Conservation (phyloP, 2,329 filamentous ascomycete species). For the Aspergillus sp. region DNA sequence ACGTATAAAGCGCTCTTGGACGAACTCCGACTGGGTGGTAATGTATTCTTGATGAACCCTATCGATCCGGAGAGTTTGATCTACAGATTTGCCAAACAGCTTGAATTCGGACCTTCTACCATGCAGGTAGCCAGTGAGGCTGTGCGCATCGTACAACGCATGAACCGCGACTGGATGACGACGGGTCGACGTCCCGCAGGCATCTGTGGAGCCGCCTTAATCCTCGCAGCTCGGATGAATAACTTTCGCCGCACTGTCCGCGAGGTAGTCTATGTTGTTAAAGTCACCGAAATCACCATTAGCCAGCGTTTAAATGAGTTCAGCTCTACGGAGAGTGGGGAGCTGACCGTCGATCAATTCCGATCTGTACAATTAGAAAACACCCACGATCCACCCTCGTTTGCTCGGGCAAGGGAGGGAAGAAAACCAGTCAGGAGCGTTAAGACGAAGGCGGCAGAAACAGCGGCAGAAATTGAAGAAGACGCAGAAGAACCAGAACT, state of each 20-base stretch:
- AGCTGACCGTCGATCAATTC: constrained; percentile 85
- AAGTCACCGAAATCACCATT: constrained; percentile 91
- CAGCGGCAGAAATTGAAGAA: constrained; percentile 46
- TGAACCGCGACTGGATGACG: constrained; percentile 97
- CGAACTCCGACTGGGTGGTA: constrained; percentile 50
- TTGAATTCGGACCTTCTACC: constrained; percentile 83
- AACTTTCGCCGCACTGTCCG: constrained; percentile 91
- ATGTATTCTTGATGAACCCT: constrained; percentile 69
- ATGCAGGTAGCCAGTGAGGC: constrained; percentile 86
- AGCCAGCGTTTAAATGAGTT: constrained; percentile 91
- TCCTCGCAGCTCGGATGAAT: constrained; percentile 96
- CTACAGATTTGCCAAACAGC: constrained; percentile 82
- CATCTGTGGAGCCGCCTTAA: constrained; percentile 88
- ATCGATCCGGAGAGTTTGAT: constrained; percentile 89
- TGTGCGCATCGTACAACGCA: constrained; percentile 80
- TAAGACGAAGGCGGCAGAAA: constrained; percentile 34
- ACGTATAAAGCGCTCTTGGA: constrained; percentile 83
- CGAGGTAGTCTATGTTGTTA: constrained; percentile 97
- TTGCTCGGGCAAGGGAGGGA: constrained; percentile 59
- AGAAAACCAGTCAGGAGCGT: constrained; percentile 53
- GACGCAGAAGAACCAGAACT: constrained; percentile 38
- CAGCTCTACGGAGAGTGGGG: constrained; percentile 78
- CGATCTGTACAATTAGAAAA: constrained; percentile 58
- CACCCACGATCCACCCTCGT: constrained; percentile 77
- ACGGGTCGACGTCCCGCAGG: constrained; percentile 91